These are phyloP conservation scores for Noccaea caerulescens DNA, from an alignment of 345 rosid species.

Conservation along the genomic window DNA sequence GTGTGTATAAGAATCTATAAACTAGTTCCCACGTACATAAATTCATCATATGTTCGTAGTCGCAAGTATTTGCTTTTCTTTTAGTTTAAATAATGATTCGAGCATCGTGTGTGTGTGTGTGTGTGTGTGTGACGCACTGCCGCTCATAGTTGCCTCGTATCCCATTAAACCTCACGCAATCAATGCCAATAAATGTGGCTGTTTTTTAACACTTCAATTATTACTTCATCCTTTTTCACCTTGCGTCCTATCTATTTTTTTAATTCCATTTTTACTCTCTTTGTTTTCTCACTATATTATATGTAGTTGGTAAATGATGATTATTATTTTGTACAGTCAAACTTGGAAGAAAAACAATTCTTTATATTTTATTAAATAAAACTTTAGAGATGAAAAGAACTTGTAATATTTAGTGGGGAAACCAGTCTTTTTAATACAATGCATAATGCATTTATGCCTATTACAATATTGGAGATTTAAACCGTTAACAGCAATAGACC, in stretches of 20 bases:
- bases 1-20: constrained; percentile 31
- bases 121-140: constrained; percentile 5
- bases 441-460: background rate
- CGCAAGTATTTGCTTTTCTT: background rate
- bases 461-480: background rate
- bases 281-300: background rate
- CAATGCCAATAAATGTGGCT: constrained; percentile 31
- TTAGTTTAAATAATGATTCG: background rate
- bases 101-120: background rate
- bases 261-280: background rate
- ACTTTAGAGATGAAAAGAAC: too few relatives aligned
- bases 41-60: constrained; percentile 30
- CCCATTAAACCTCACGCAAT: constrained; percentile 43
- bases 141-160: constrained; percentile 18
- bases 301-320: too few relatives aligned
- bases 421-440: background rate
- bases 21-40: constrained; percentile 25
- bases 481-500: background rate
- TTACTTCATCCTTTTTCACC: constrained; percentile 31
- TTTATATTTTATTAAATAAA: too few relatives aligned
- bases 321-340: background rate
- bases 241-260: constrained; percentile 22
- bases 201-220: background rate
- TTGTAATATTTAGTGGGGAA: background rate
- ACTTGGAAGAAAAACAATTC: background rate